A percentile compares a stretch with the other conserved stretches of the same genome.
These are phyloP conservation scores for Rhododendron ovatum DNA, from an alignment of 148 eudicot species.

Conservation along the genomic window DNA sequence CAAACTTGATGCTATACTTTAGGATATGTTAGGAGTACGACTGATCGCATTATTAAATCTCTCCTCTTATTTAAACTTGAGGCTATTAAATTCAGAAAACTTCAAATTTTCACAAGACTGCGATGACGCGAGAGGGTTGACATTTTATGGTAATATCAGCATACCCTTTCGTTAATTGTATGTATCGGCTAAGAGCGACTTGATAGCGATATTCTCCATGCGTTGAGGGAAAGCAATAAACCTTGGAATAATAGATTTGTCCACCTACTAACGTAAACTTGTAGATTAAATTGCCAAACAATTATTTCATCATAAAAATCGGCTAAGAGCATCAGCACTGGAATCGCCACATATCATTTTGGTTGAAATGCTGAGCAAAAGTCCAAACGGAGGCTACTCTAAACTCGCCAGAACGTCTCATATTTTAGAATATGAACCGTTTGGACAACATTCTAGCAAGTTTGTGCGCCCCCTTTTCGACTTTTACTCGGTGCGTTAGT, in stretches of 20 bases:
- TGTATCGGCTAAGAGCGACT: not conserved
- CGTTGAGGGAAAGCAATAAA: no score
- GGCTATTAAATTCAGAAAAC: not conserved
- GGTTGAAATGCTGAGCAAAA: not conserved
- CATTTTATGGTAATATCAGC: not conserved
- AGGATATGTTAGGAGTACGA: not conserved
- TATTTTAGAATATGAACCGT: not conserved
- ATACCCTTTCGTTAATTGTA: not conserved
- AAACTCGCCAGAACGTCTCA: not conserved
- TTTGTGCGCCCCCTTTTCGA: not conserved
- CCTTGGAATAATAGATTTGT: no score
- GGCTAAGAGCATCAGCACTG: not conserved
- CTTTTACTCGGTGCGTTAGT: not conserved
- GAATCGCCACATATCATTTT: not conserved
- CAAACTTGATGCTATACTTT: no score
- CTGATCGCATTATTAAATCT: not conserved
- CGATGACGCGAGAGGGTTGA: not conserved
- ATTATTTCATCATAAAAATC: not conserved
- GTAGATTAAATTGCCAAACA: not conserved
- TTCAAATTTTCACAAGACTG: not conserved
- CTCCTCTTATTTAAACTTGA: not conserved
- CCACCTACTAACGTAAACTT: not conserved
- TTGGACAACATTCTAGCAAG: not conserved
- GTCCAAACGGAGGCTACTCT: not conserved
- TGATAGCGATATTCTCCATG: no score